Conservation (phyloP, 495 filamentous ascomycete genomes). For the Tetracladium marchalianum region DNA sequence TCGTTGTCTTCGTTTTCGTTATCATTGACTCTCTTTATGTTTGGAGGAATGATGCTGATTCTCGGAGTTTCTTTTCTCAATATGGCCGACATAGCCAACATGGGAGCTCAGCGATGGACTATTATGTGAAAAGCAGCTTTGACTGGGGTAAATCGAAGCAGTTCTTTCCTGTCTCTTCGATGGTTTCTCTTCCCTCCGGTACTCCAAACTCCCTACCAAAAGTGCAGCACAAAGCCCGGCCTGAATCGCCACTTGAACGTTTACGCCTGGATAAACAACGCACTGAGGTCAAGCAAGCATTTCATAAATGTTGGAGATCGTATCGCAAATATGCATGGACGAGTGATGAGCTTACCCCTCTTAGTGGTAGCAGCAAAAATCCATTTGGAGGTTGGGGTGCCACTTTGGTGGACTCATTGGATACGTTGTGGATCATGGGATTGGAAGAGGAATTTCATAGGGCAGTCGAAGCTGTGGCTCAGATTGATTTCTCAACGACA, state of each 20-base stretch:
- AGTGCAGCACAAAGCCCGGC: slow-evolving; percentile 14
- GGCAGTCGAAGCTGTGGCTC: slow-evolving; percentile 59
- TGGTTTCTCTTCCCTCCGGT: slow-evolving; percentile 37
- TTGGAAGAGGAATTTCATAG: slow-evolving; percentile 79
- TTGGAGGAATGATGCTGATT: too few species aligned
- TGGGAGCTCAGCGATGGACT: too few species aligned
- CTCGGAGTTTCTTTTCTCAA: too few species aligned
- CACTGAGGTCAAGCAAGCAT: slow-evolving; percentile 50
- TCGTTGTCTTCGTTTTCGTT: too few species aligned
- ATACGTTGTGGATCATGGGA: slow-evolving; percentile 95
- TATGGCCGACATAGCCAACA: too few species aligned
- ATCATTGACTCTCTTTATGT: too few species aligned
- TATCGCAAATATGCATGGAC: slow-evolving; percentile 72
- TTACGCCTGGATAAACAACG: slow-evolving; percentile 5
- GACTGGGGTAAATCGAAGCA: too few species aligned
- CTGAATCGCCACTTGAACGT: slow-evolving; percentile 13
- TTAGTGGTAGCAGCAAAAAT: slow-evolving; percentile 47
- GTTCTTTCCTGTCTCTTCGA: slow-evolving; percentile 29
- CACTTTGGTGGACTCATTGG: slow-evolving; percentile 77
- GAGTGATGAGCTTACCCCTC: slow-evolving; percentile 66
- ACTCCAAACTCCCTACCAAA: slow-evolving; percentile 19
- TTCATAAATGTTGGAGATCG: slow-evolving; percentile 61
- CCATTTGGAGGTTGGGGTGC: slow-evolving; percentile 96
- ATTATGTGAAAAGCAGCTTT: too few species aligned
- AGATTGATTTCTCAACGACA: slow-evolving; percentile 81